Evolutionary conservation across 2,329 filamentous ascomycete species (phyloP), one percentile per base, ranked within the genome.

Genomic region (Paramyrothecium roridum): DNA sequence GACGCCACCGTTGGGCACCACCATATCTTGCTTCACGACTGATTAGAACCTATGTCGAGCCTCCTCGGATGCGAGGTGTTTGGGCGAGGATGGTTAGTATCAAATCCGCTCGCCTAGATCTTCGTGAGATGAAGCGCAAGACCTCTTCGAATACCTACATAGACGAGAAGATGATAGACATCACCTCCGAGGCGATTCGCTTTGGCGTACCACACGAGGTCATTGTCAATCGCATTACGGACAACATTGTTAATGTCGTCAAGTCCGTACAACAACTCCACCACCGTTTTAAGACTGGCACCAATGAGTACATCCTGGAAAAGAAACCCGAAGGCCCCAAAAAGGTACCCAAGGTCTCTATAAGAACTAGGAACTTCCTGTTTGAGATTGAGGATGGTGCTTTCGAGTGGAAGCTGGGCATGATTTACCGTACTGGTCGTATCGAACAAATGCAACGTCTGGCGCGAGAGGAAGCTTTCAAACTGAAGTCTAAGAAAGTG

Each of bases 361-460:
- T 99, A 11, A 85, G 92, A 52, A 89, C 88, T 54, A 89, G 90
- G 63, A 90, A 89, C 6, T 79, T 99, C 22, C 75, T 96, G 2
- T 93, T 99, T 56, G 93, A 98, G 67, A 80, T 99, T 37, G 95
- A 99, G 73, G 95, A 99, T 69, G 93, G 95, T 51, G 88, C 91
- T 0, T 99, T 99, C 65, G 95, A 99, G 70, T 99, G 93, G 90
- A 98, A 97, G 69, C 78, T 99, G 11, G 91, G 93, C 17, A 87
- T 92, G 67, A 99, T 99, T 52, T 99, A 98, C 70, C 87, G 93
- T 33, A 85, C 91, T 48, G 95, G 96, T 1, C 80, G 93, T 20
- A 78, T 93, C 54, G 95, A 99, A 70, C 93, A 98, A 71, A 87
- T 88, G 68, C 95, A 98, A 70, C 84, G 95, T 20, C 77, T 96